Percentiles rank a stretch among this genome's conserved stretches.
phyloP scores from a whole-genome alignment of 2,329 filamentous ascomycete genomes.

The Aspergillus phoenicis region DNA sequence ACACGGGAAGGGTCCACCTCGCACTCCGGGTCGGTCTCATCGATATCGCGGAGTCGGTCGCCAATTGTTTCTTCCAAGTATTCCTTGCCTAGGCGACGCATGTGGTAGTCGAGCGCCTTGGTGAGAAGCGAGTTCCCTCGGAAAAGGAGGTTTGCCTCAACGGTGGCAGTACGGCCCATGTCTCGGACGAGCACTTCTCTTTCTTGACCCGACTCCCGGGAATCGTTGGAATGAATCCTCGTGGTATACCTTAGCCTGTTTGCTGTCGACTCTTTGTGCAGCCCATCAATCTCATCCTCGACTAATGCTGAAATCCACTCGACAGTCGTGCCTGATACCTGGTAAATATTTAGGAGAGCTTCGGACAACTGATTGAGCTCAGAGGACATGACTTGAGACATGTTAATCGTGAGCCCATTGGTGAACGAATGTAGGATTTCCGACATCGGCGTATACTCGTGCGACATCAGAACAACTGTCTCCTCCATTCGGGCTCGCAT shows the following conservation, averaged over 20 bases:
- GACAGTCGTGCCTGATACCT: constrained; percentile 78
- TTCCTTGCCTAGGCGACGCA: constrained; percentile 90
- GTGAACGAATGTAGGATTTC: constrained; percentile 83
- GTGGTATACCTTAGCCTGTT: constrained; percentile 63
- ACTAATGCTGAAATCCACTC: constrained; percentile 94
- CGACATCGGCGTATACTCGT: constrained; percentile 81
- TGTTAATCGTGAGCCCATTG: constrained; percentile 79
- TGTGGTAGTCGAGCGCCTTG: constrained; percentile 90
- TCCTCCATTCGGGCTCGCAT: constrained; percentile 84
- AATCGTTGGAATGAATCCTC: constrained; percentile 65
- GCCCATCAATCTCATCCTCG: constrained; percentile 95
- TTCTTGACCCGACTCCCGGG: constrained; percentile 58
- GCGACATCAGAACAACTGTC: constrained; percentile 80
- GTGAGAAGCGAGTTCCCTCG: constrained; percentile 92
- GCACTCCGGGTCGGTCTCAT: constrained; percentile 85
- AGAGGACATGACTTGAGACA: constrained; percentile 75
- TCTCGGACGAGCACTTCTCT: constrained; percentile 64
- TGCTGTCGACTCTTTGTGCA: constrained; percentile 76
- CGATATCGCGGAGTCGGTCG: constrained; percentile 86
- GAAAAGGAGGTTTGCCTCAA: constrained; percentile 92
- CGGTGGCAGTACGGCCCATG: constrained; percentile 64
- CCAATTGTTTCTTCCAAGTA: constrained; percentile 85
- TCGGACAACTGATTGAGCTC: constrained; percentile 81
- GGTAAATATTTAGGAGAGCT: constrained; percentile 88
- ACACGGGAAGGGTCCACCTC: constrained; percentile 91